Conservation (phyloP, 768 basidiomycete genomes). For the Cubamyces lactineus region DNA sequence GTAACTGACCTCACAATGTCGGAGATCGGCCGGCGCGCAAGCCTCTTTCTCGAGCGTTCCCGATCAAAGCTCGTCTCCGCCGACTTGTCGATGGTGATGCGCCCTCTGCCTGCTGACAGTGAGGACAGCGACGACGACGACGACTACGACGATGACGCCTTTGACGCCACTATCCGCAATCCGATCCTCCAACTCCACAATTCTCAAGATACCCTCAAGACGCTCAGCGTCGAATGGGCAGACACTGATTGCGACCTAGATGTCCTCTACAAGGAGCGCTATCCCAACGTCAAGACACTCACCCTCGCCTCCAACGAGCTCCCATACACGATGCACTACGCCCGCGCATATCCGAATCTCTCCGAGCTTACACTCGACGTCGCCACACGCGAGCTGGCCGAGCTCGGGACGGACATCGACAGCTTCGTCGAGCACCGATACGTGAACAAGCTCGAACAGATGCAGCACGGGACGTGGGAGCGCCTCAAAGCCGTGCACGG, state of each 20-base stretch:
- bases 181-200: conserved; percentile 3
- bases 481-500: background rate
- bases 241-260: background rate
- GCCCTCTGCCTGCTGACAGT: background rate
- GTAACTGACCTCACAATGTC: background rate
- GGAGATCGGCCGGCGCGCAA: background rate
- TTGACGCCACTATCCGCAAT: background rate
- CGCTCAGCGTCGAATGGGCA: background rate
- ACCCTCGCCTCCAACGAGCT: background rate
- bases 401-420: background rate
- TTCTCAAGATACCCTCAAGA: conserved; percentile 1
- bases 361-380: background rate
- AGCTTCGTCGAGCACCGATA: background rate
- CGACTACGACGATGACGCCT: background rate
- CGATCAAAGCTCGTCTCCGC: background rate
- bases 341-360: conserved; percentile 3
- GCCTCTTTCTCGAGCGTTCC: background rate
- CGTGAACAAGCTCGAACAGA: conserved; percentile 1
- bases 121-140: background rate
- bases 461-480: background rate
- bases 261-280: background rate
- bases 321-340: background rate
- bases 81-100: background rate
- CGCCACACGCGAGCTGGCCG: background rate
- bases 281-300: background rate